Percentiles rank a stretch among this genome's conserved stretches.
Evolutionary conservation across 768 basidiomycete species (phyloP).

Genomic region (Pholiota conissans): DNA sequence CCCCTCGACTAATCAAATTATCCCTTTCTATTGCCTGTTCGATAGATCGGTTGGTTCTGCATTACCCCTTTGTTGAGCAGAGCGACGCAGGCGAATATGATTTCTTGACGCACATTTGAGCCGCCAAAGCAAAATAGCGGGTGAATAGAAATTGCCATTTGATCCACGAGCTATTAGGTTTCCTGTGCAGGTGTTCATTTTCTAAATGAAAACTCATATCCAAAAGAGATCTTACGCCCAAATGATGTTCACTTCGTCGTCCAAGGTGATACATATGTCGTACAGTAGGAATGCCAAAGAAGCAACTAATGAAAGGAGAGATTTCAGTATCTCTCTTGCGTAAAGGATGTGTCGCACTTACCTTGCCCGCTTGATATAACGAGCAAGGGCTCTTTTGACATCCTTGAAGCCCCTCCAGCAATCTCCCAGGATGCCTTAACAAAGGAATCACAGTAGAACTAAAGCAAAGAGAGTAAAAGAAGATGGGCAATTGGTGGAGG

Average conservation of each 20-base stretch:
- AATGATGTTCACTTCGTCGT: conserved; percentile 33
- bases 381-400: conserved; percentile 9
- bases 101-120: conserved; percentile 22
- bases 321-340: not conserved
- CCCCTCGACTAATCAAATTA: conserved; percentile 2
- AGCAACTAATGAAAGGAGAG: conserved; percentile 22
- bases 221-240: conserved; percentile 29
- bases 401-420: not conserved
- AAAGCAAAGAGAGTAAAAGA: conserved; percentile 1
- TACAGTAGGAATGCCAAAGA: conserved; percentile 32
- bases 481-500: not conserved
- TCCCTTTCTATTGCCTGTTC: conserved; percentile 16
- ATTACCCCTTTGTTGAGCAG: not conserved
- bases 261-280: conserved; percentile 33
- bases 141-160: conserved; percentile 31
- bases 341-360: conserved; percentile 1
- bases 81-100: not conserved
- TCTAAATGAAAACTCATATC: not conserved
- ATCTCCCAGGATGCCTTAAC: not conserved
- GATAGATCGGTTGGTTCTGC: conserved; percentile 23
- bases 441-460: not conserved
- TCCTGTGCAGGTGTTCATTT: conserved; percentile 9
- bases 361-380: conserved; percentile 21
- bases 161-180: conserved; percentile 22
- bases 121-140: conserved; percentile 28